Base-by-base conservation (phyloP, 2,329 filamentous ascomycete genomes). In the Helicocarpus griseus region DNA sequence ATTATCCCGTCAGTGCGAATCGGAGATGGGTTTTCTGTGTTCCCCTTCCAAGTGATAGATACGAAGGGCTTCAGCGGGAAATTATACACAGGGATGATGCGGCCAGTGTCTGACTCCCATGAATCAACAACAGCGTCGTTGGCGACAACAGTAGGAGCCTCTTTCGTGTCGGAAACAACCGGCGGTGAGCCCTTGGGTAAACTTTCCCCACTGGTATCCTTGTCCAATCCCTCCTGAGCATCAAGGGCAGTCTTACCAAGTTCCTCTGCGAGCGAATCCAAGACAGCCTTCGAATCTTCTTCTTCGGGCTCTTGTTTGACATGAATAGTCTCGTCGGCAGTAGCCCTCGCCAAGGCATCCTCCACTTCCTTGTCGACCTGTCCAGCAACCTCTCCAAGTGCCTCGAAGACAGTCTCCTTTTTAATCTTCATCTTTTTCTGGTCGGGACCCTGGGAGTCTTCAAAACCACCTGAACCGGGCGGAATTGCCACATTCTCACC, bases 51-150 rank as follows among this genome's bases (percentile, higher is more conserved):
- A 11, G 81, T 83, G 64, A 98, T 93, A 19, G 90, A 86, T 58
- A 95, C 90, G 77, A 94, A 98, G 3, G 93, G 93, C 68, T 86
- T 88, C 85, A 98, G 89, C 14, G 93, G 93, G 68, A 98, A 95
- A 68, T 95, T 95, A 74, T 87, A 93, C 44, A 97, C 90, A 65
- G 81, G 84, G 58, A 95, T 82, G 24, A 82, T 77, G 43, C 77
- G 73, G 3, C 80, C 69, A 48, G 81, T 78, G 53, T 83, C 82
- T 58, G 85, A 82, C 66, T 89, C 86, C 56, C 56, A 58, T 14
- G 53, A 53, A n/a, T 58, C 56, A 4, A 52, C 24, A 41, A 51
- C 47, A 36, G 46, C 50, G 29, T 48, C 49, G 39, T 55, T 50
- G 28, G 52, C 53, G 22, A 21, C 33, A 19, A 50, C 41, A n/a